Evolutionary conservation across 140 eudicot species (phyloP).

Genomic region (Erigeron philadelphicus): DNA sequence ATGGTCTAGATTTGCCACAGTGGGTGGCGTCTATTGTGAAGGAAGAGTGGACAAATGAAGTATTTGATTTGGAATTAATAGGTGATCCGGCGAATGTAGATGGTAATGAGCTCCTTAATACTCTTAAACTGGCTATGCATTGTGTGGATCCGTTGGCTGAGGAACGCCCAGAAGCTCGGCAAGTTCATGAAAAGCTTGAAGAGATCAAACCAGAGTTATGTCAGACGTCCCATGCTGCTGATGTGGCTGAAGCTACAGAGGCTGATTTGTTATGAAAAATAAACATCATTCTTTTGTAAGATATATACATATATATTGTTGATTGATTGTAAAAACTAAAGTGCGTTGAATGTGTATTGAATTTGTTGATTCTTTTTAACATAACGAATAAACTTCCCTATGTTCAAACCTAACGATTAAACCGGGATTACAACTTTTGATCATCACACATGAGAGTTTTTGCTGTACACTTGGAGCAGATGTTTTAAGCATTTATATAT

Average conservation of each 20-base stretch:
- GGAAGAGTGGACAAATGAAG: slow-evolving; percentile 95
- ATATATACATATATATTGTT: background rate
- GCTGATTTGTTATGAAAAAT: background rate
- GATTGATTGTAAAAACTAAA: background rate
- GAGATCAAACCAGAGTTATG: slow-evolving; percentile 65
- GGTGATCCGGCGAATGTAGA: slow-evolving; percentile 58
- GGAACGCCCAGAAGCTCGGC: slow-evolving; percentile 61
- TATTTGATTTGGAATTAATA: slow-evolving; percentile 77
- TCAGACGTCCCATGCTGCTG: slow-evolving; percentile 29
- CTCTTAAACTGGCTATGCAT: slow-evolving; percentile 71
- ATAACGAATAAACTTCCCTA: background rate
- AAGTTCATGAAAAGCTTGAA: slow-evolving; percentile 65
- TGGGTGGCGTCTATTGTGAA: slow-evolving; percentile 92
- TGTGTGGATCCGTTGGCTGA: slow-evolving; percentile 82
- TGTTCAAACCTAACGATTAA: too few relatives aligned
- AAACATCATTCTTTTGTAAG: slow-evolving; percentile 28
- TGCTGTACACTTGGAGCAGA: too few relatives aligned
- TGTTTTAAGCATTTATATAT: too few relatives aligned
- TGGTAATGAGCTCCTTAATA: slow-evolving; percentile 64
- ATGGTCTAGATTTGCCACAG: slow-evolving; percentile 78
- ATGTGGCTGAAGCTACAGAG: slow-evolving; percentile 15
- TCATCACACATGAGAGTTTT: too few relatives aligned
- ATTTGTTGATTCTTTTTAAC: slow-evolving; percentile 30
- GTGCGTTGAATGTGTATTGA: background rate
- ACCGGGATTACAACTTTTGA: too few relatives aligned